Conservation (phyloP, 768 basidiomycete species). For the Trametes meyenii region DNA sequence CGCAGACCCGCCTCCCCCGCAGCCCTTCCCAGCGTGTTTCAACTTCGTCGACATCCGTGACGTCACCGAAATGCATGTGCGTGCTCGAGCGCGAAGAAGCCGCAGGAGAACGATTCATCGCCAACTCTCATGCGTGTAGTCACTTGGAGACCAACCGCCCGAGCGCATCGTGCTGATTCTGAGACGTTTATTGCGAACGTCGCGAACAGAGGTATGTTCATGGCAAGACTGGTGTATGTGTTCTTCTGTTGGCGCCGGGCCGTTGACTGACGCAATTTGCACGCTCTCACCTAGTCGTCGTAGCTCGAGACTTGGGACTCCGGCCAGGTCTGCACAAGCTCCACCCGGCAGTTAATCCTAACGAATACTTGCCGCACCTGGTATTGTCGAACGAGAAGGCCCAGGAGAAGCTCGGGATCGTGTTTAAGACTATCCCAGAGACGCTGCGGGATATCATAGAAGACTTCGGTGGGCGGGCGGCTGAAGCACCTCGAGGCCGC, state of each 20-base stretch:
- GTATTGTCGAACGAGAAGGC: conserved; percentile 34
- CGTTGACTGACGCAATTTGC: not conserved
- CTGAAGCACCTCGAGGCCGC: not conserved
- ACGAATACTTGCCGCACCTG: not conserved
- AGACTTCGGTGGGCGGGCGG: conserved; percentile 45
- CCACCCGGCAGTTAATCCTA: not conserved
- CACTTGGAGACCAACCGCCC: not conserved
- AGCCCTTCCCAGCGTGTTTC: not conserved
- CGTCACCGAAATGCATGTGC: conserved; percentile 33
- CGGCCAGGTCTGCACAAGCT: not conserved
- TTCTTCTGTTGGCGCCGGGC: not conserved
- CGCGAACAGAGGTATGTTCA: conserved; percentile 6
- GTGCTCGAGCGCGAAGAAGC: conserved; percentile 37
- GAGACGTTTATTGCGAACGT: not conserved
- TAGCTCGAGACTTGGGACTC: not conserved
- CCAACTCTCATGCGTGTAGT: conserved; percentile 28
- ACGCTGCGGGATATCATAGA: conserved; percentile 42
- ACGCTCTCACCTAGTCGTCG: conserved; percentile 13
- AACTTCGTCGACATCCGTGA: conserved; percentile 41
- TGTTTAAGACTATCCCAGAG: conserved; percentile 44
- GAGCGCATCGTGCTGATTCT: too few species aligned
- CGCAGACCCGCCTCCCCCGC: not conserved
- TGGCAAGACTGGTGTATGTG: conserved; percentile 26
- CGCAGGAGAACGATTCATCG: conserved; percentile 43
- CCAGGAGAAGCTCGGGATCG: conserved; percentile 43